Evolutionary conservation across 2,329 filamentous ascomycete genomes (phyloP), one percentile per base, ranked within the genome.

Genomic region (Cadophora malorum): DNA sequence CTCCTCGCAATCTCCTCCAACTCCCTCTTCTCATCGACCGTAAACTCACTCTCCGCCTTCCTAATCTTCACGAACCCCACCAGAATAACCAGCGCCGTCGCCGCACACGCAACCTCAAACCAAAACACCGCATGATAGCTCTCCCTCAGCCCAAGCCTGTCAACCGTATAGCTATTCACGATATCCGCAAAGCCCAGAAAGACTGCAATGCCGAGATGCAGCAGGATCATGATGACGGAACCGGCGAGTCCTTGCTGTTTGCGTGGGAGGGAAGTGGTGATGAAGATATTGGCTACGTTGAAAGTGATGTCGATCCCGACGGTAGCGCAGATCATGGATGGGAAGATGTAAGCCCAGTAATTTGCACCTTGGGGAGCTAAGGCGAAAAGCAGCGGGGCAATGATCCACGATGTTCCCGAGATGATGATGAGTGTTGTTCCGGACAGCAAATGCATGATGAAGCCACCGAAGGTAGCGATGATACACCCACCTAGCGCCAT

Each of bases 221-320:
- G 76, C 1, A 93, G 79, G 59, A 86, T 88, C 79, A 91, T 93
- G 74, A 91, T 88, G 56, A 94, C 78, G 0, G 88, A 91, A 0
- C 91, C 90, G 0, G 91, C 91, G 0, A 93, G 81, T 0, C 90
- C 91, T 76, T 95, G 92, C 61, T 88, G 83, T 14, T 85, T 83
- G 4, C 83, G 82, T 0, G 91, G 90, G 70, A 94, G 81, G 16
- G 85, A 86, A 0, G 91, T 93, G 0, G 91, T 93, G 77, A 93
- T 91, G 79, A 92, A 94, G 68, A 94, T 86, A 74, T 91, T 94
- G 21, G 89, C 86, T 0, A 94, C 85, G 75, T 90, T 93, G 79
- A 90, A 94, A 7, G 88, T 88, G 65, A 94, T 88, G 74, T 95
- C 92, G 68, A 94, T 88, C 21, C 90, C 91, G 41, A 94, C 82